A percentile compares a stretch with the other conserved stretches of the same genome.
phyloP scores from a whole-genome alignment of 371 early-diverging fungal genomes.

The Polyrhizophydium stewartii region DNA sequence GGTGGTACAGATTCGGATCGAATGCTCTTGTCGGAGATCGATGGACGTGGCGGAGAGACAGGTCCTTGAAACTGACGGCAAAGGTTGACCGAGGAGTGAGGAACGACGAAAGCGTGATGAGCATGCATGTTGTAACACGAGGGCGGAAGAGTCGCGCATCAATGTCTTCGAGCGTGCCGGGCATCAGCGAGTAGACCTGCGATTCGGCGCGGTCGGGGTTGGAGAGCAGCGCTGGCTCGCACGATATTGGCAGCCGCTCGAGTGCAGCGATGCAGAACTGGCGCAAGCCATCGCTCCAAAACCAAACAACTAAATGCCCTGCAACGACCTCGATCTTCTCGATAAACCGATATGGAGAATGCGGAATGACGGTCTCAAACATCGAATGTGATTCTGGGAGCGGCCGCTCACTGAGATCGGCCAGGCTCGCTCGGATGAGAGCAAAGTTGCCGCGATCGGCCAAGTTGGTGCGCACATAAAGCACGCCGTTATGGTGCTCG shows the following conservation, averaged over 20 bases:
- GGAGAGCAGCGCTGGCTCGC: not conserved
- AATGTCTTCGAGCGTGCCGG: conserved; percentile 25
- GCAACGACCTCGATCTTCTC: conserved; percentile 42
- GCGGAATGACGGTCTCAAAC: not conserved
- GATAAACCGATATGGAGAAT: not conserved
- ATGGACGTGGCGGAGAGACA: not conserved
- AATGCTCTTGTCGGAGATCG: not conserved
- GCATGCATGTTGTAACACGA: conserved; percentile 9
- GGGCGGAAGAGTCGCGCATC: conserved; percentile 25
- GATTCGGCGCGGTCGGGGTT: conserved; percentile 12
- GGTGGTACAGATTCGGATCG: not conserved
- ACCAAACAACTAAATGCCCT: conserved; percentile 41
- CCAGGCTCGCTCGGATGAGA: conserved; percentile 23
- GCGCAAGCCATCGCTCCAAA: conserved; percentile 35
- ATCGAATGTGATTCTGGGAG: not conserved
- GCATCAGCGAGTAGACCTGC: conserved; percentile 27
- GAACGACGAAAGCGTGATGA: conserved; percentile 28
- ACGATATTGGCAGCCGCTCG: not conserved
- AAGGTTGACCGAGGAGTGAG: conserved; percentile 7
- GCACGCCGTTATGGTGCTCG: conserved; percentile 36
- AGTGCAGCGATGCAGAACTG: conserved; percentile 6
- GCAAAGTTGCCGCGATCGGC: conserved; percentile 27
- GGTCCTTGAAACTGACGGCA: not conserved
- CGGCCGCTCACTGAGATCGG: not conserved
- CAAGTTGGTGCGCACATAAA: conserved; percentile 43